Evolutionary conservation across 1,284 basidiomycete species (phyloP).

Genomic region (Rhodotorula sp.): DNA sequence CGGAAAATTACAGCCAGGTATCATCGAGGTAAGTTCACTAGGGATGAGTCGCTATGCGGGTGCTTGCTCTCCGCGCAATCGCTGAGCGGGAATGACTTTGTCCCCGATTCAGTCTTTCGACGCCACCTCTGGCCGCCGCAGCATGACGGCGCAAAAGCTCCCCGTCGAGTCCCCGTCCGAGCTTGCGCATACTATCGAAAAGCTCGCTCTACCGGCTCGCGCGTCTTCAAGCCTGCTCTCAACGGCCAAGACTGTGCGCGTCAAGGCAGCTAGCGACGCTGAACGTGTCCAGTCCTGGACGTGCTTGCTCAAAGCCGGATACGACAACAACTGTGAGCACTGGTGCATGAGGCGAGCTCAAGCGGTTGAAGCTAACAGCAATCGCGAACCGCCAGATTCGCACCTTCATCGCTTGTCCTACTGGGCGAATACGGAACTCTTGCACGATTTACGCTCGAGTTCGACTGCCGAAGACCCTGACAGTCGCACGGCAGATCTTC

Average conservation of each 20-base stretch:
- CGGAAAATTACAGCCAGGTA: too few species aligned
- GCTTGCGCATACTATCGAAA: not conserved
- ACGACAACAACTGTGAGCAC: not conserved
- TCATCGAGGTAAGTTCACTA: too few species aligned
- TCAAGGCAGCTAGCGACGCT: not conserved
- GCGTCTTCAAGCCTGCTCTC: constrained; percentile 6
- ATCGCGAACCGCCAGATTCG: not conserved
- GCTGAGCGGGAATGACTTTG: too few species aligned
- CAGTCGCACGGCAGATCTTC: constrained; percentile 5
- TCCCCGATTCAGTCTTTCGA: too few species aligned
- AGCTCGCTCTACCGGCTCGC: not conserved
- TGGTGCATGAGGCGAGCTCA: too few species aligned
- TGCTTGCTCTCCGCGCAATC: too few species aligned
- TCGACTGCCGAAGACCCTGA: not conserved
- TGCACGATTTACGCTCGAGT: constrained; percentile 13
- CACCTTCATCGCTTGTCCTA: constrained; percentile 3
- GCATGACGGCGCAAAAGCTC: too few species aligned
- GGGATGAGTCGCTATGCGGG: too few species aligned
- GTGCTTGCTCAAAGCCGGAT: not conserved
- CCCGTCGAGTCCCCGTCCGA: not conserved
- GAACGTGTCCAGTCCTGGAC: constrained; percentile 8
- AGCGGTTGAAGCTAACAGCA: not conserved
- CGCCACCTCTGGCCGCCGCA: too few species aligned
- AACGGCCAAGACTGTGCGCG: not conserved
- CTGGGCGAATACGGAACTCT: constrained; percentile 5